A percentile compares a stretch with the other conserved stretches of the same genome.
phyloP scores from a whole-genome alignment of 1,284 basidiomycete genomes.

The Cutaneotrichosporon sp. region DNA sequence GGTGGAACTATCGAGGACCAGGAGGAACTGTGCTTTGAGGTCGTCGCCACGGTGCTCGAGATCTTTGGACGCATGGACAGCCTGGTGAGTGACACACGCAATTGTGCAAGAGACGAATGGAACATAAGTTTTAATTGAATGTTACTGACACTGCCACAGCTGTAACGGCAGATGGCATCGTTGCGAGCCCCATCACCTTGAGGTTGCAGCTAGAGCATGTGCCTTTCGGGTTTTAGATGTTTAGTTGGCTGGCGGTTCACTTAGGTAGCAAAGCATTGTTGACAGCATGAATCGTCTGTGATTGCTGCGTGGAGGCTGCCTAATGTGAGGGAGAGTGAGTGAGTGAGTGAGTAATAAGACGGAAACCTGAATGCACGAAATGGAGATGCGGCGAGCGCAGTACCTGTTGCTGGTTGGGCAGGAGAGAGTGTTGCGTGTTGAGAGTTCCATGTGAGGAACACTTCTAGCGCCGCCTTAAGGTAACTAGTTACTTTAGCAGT shows the following conservation, averaged over 20 bases:
- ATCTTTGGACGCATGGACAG: constrained; percentile 84
- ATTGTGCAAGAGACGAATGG: no score
- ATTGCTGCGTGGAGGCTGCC: neutral
- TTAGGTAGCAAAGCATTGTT: neutral
- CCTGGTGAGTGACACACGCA: constrained; percentile 54
- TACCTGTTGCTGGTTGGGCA: no score
- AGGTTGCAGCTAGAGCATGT: neutral
- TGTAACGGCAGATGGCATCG: neutral
- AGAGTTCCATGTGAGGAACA: no score
- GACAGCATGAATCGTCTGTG: constrained; percentile 2
- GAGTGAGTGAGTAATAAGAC: no score
- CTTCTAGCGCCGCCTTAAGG: no score
- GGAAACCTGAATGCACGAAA: no score
- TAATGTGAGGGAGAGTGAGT: no score
- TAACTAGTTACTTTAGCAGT: no score
- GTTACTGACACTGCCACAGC: neutral
- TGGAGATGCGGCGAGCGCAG: no score
- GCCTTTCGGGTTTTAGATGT: neutral
- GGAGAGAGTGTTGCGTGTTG: no score
- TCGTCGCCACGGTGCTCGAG: constrained; percentile 83
- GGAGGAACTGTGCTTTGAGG: constrained; percentile 78
- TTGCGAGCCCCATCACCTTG: neutral
- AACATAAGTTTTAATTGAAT: neutral
- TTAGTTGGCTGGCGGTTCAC: neutral
- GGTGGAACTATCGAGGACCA: constrained; percentile 62